These are phyloP conservation scores for Apiospora hydei DNA, from an alignment of 2,329 filamentous ascomycete species.

Conservation along the genomic window DNA sequence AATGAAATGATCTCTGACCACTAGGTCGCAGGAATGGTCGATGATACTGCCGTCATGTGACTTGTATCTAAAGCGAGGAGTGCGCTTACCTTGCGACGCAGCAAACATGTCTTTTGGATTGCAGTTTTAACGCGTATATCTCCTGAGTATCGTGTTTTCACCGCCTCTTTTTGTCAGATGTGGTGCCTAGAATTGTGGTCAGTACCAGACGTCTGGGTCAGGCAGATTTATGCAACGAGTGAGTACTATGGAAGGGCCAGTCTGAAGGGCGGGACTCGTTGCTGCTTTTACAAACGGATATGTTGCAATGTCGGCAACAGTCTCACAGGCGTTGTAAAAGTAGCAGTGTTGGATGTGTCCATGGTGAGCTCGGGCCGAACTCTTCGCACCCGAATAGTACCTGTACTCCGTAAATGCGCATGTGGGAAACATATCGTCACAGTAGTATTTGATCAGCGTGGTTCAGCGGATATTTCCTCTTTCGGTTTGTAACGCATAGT, in stretches of 20 bases:
- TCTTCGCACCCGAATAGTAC: not conserved
- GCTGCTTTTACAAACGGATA: not conserved
- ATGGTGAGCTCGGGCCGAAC: conserved; percentile 15
- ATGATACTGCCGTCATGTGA: conserved; percentile 5
- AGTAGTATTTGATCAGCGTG: not conserved
- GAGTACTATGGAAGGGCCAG: not conserved
- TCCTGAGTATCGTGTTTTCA: not conserved
- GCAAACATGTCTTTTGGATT: not conserved
- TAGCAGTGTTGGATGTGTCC: not conserved
- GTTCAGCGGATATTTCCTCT: not conserved
- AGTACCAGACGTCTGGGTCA: conserved; percentile 7
- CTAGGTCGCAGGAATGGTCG: not conserved
- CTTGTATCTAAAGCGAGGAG: not conserved
- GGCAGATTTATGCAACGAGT: not conserved
- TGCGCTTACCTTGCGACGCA: not conserved
- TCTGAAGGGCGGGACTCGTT: not conserved
- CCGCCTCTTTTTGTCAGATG: not conserved
- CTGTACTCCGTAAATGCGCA: not conserved
- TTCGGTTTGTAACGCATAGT: conserved; percentile 7
- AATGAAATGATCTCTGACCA: not conserved
- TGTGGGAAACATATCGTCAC: not conserved
- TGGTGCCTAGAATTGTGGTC: conserved; percentile 13
- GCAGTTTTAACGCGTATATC: not conserved
- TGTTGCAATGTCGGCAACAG: not conserved
- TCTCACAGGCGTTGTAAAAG: not conserved